A percentile compares a stretch with the other conserved stretches of the same genome.
Conservation (phyloP, 345 rosid genomes). For the Abelmoschus esculentus region DNA sequence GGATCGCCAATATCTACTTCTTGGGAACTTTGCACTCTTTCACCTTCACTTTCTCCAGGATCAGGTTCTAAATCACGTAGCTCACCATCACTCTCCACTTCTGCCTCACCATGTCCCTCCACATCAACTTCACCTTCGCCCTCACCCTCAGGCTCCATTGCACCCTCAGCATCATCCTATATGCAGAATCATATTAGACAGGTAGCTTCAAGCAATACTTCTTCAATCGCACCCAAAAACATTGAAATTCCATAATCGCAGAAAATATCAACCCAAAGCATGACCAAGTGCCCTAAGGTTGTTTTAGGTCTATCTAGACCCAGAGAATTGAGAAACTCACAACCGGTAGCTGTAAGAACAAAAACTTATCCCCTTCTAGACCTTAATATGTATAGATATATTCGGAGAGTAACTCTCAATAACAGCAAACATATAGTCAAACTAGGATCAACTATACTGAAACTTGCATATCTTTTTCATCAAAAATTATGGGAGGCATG, state of each 20-base stretch:
- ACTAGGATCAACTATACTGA: background rate
- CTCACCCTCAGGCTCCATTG: constrained; percentile 55
- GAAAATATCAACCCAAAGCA: background rate
- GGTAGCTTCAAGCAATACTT: background rate
- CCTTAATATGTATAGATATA: background rate
- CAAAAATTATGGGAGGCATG: background rate
- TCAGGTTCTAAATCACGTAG: constrained; percentile 55
- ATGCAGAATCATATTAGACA: background rate
- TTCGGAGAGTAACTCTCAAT: background rate
- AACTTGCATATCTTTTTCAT: background rate
- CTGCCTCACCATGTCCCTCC: constrained; percentile 57
- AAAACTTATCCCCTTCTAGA: background rate
- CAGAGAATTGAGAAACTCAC: background rate
- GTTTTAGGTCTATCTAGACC: background rate
- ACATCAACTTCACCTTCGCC: constrained; percentile 54
- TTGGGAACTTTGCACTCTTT: constrained; percentile 73
- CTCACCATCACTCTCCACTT: constrained; percentile 68
- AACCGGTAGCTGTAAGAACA: background rate
- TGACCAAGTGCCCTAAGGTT: background rate
- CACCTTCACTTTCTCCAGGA: constrained; percentile 91
- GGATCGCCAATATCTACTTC: constrained; percentile 60
- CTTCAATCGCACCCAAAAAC: background rate
- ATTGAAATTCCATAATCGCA: background rate
- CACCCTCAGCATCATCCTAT: constrained; percentile 88
- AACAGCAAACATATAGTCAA: background rate